Evolutionary conservation across 805 yeast genomes (phyloP), one percentile per base, ranked within the genome.

Genomic region (Torulaspora indica): DNA sequence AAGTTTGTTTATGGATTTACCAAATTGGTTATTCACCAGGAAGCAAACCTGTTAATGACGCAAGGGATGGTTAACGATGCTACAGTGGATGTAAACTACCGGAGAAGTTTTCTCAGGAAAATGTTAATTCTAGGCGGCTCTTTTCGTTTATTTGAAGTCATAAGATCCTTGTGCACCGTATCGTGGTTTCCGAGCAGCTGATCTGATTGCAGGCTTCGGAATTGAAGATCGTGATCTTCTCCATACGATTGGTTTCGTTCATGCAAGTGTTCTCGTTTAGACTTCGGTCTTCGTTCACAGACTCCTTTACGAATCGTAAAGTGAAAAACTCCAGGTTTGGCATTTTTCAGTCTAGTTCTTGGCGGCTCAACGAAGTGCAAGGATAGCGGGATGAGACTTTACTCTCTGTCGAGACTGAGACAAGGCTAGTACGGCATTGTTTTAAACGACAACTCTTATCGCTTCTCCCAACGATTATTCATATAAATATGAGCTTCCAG

Each of bases 11-110:
- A 74, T 79, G 52, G 96, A 89, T 55, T 78, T 87, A 49, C 75
- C 85, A 57, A 88, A 88, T 66, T 90, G 93, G 90, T 60, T 84
- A 35, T 73, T 72, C 50, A 68, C 84, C n/a, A 74, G 74, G 55
- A 71, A 75, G 49, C 45, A 61, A 39, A 29, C 45, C 29, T 23
- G 33, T 20, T 33, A 40, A 13, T 23, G 35, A 22, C 35, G 35
- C 43, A 31, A 24, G 20, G 29, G 35, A n/a, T 22, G 18, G 39
- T 27, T 20, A 15, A 25, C 31, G 24, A 17, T 15, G 29, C 22
- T 28, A 17, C n/a, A 33, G 28, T 37, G 27, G 29, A 34, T 34
- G 39, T 40, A 40, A 25, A 37, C 5, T 37, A 37, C n/a, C n/a
- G n/a, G n/a, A n/a, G n/a, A n/a, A n/a, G n/a, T n/a, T n/a, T n/a